These are phyloP conservation scores for Tricharina praecox DNA, from an alignment of 495 filamentous ascomycete species.

Conservation along the genomic window DNA sequence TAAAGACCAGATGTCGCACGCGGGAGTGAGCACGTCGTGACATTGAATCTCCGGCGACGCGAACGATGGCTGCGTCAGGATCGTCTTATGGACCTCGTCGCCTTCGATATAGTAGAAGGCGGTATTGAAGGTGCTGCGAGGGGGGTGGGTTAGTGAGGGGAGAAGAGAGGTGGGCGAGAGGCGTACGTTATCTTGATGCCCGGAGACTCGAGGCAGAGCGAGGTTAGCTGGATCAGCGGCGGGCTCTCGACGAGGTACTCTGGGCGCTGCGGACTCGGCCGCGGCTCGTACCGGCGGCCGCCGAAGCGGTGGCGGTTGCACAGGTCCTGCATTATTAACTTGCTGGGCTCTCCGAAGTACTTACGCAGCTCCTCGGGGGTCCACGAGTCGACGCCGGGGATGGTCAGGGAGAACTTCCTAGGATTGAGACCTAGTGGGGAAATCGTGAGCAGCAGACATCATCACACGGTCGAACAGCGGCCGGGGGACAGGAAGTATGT, in stretches of 20 bases:
- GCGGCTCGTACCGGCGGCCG: too few relatives aligned
- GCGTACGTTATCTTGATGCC: neutral
- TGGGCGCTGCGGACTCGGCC: neutral
- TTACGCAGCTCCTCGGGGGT: neutral
- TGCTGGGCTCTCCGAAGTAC: neutral
- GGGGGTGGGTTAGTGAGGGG: neutral
- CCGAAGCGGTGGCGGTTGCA: too few relatives aligned
- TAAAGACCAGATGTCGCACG: constrained; percentile 7
- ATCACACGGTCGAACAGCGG: too few relatives aligned
- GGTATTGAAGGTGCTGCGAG: constrained; percentile 3
- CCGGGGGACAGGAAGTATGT: too few relatives aligned
- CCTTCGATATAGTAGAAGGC: neutral
- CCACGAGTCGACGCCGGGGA: constrained; percentile 1
- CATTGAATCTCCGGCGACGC: neutral
- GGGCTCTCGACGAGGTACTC: neutral
- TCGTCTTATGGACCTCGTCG: neutral
- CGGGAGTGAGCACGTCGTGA: neutral
- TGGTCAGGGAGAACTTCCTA: too few relatives aligned
- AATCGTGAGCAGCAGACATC: too few relatives aligned
- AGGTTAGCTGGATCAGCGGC: neutral
- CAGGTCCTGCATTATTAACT: neutral
- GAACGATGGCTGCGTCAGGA: neutral
- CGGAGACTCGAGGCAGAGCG: neutral
- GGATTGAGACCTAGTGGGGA: too few relatives aligned
- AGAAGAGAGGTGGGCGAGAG: neutral